Evolutionary conservation across 1,284 basidiomycete genomes (phyloP).

Genomic region (Salmacisia buchloeana): DNA sequence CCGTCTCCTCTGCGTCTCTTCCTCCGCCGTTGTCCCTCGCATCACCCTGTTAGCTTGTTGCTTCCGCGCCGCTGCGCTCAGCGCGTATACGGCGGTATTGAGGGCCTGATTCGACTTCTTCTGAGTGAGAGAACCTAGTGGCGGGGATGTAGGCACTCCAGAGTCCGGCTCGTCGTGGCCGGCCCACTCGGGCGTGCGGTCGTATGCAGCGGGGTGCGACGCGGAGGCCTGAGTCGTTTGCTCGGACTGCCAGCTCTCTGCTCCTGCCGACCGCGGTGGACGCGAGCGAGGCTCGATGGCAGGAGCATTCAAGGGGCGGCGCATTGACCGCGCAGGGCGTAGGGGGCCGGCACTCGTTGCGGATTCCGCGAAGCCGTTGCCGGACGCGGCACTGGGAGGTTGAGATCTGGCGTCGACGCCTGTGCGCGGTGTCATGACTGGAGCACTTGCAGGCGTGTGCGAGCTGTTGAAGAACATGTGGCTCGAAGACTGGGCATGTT

Average conservation of each 20-base stretch:
- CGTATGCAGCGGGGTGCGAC: neutral
- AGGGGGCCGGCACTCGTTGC: conserved; percentile 19
- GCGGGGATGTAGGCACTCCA: conserved; percentile 9
- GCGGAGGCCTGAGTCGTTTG: neutral
- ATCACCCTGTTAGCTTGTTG: conserved; percentile 43
- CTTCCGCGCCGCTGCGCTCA: conserved; percentile 38
- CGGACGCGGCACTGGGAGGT: conserved; percentile 23
- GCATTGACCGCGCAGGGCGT: conserved; percentile 29
- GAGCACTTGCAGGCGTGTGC: too few species aligned
- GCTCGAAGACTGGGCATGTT: neutral
- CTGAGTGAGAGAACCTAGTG: conserved; percentile 40
- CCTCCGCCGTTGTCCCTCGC: conserved; percentile 41
- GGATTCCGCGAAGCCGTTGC: conserved; percentile 13
- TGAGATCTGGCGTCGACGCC: conserved; percentile 13
- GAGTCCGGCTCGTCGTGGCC: too few species aligned
- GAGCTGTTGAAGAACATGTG: too few species aligned
- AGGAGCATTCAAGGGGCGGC: conserved; percentile 27
- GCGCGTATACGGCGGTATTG: conserved; percentile 35
- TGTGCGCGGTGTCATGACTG: neutral
- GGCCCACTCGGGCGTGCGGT: neutral
- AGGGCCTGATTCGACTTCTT: conserved; percentile 34
- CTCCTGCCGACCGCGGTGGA: neutral
- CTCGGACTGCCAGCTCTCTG: neutral
- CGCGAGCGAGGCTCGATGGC: conserved; percentile 3
- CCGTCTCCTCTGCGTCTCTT: conserved; percentile 28